Evolutionary conservation across 2,329 filamentous ascomycete species (phyloP).

Genomic region (Fusarium sublunatum): DNA sequence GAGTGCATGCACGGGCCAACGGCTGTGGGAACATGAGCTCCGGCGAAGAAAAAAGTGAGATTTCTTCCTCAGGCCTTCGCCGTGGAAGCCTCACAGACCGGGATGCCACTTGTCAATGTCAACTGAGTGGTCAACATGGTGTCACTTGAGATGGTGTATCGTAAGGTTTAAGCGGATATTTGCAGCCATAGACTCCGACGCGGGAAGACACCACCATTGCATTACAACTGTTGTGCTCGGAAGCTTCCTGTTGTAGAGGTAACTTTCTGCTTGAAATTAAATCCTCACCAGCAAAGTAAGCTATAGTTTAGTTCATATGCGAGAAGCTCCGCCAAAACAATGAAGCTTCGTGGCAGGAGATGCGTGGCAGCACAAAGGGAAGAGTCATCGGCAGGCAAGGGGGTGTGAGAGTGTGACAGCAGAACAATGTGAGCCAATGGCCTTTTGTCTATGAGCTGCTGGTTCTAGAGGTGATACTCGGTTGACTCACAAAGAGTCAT

Average conservation of each 20-base stretch:
- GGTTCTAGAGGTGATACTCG: conserved; percentile 25
- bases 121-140: conserved; percentile 21
- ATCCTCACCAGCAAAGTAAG: not conserved
- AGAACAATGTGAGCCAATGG: conserved; percentile 30
- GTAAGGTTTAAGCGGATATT: conserved; percentile 28
- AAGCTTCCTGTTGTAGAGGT: not conserved
- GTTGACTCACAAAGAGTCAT: conserved; percentile 40
- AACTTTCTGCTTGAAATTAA: not conserved
- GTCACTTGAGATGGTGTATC: conserved; percentile 35
- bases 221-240: not conserved
- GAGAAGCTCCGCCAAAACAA: conserved; percentile 10
- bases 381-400: conserved; percentile 37
- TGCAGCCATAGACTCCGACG: conserved; percentile 6
- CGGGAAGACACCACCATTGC: not conserved
- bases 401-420: conserved; percentile 33
- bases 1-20: conserved; percentile 22
- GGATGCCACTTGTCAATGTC: conserved; percentile 19
- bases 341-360: conserved; percentile 34
- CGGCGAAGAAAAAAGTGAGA: conserved; percentile 2
- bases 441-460: conserved; percentile 22
- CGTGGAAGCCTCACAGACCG: conserved; percentile 17
- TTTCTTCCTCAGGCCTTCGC: conserved; percentile 20
- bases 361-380: conserved; percentile 39
- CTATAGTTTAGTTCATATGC: conserved; percentile 22
- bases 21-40: not conserved